Base-by-base conservation (phyloP, 352 stramenopile species). In the Phytophthora idaei region DNA sequence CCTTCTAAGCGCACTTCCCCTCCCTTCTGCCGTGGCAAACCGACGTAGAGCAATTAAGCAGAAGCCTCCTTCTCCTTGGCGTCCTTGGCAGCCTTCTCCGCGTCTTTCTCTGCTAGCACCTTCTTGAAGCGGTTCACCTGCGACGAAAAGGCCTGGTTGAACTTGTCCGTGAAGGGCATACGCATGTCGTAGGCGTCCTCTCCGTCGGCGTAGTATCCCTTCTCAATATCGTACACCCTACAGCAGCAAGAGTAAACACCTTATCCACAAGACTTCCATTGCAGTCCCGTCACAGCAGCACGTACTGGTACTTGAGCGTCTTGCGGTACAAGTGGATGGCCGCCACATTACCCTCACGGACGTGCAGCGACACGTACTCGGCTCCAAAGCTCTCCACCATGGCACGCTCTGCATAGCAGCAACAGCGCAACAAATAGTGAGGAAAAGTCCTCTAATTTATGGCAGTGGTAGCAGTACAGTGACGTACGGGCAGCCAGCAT, bases 111-210 rank as follows among this genome's bases (percentile, higher is more conserved):
- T 7, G 62, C 80, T 34, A 96, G 67, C 52, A 90, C 69, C 70
- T 94, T 94, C 64, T 91, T 90, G 55, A 87, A 92, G 60, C 83
- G 85, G 69, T 90, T 89, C 49, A 94, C 87, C 55, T 94, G 83
- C 31, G 85, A 92, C 12, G 89, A 72, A 58, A 96, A 94, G 45
- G 89, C 89, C 65, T 94, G 85, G 60, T 89, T 82, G 74, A 87
- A 93, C 72, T 97, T 97, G 15, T 96, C 85, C 47, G 77, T 92
- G 79, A 99, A 99, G 12, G 94, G 93, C 82, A 95, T 95, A 62
- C 95, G 85, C 97, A 99, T 99, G 71, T 99, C 95, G 77, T 99
- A 99, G 12, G 97, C 98, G 83, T 99, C 97, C 80, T 99, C 98
- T 57, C 98, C 98, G 77, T 99, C 98, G 0, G 97, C 98, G 83